Conservation (phyloP, 2,329 filamentous ascomycete species). For the Diaporthe aspalathi region DNA sequence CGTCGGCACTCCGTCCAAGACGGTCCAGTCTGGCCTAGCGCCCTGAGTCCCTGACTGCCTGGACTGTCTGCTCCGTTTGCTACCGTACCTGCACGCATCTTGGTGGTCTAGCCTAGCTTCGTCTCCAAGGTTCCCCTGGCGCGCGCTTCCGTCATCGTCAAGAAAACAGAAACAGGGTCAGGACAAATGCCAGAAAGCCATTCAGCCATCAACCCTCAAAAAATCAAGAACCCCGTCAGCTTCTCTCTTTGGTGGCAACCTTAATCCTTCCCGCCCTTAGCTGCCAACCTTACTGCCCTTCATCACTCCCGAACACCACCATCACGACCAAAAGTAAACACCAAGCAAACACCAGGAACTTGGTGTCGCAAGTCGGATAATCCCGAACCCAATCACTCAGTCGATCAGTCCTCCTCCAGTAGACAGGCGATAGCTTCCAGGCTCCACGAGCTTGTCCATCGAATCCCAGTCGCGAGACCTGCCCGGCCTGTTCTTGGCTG, state of each 20-base stretch:
- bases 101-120: not conserved
- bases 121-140: slow-evolving; percentile 23
- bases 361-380: slow-evolving; percentile 4
- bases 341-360: not conserved
- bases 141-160: slow-evolving; percentile 19
- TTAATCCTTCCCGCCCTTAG: slow-evolving; percentile 9
- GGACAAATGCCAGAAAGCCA: not conserved
- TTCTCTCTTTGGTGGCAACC: slow-evolving; percentile 2
- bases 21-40: slow-evolving; percentile 1
- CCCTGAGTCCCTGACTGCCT: not conserved
- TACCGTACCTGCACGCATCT: not conserved
- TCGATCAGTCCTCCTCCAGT: not conserved
- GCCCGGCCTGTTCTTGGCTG: slow-evolving; percentile 27
- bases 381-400: too few relatives aligned
- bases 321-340: slow-evolving; percentile 12
- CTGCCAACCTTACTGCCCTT: not conserved
- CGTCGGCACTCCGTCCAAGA: slow-evolving; percentile 1
- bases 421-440: not conserved
- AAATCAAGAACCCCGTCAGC: slow-evolving; percentile 8
- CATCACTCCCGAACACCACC: not conserved
- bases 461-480: not conserved
- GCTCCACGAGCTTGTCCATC: not conserved
- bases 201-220: not conserved
- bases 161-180: slow-evolving; percentile 22
- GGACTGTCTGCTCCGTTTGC: slow-evolving; percentile 2